Evolutionary conservation across 2,329 filamentous ascomycete genomes (phyloP), one percentile per base, ranked within the genome.

Genomic region (Aspergillus phoenicis): DNA sequence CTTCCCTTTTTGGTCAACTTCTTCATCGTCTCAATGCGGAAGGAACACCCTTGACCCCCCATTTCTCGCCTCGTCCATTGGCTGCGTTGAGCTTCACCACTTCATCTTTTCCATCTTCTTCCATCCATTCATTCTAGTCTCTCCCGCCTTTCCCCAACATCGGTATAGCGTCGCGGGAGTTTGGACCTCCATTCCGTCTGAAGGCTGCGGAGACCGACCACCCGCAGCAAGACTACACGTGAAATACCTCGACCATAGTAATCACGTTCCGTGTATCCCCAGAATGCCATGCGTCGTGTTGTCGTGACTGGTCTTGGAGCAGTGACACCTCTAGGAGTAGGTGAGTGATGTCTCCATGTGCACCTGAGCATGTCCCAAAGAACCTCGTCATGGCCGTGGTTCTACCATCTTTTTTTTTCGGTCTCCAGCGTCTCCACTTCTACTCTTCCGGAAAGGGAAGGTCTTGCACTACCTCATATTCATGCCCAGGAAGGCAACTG

Each of bases 271-370:
- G 6, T n/a, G 15, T 28, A 24, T 15, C n/a, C 61, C 58, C 64
- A 66, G 61, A 48, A 68, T 68, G 64, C 65, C 61, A 79, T 81
- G 79, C 78, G 79, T 69, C 87, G 91, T 69, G 91, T 95, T 69
- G 91, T 94, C 70, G 88, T 95, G 73, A 95, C 91, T 57, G 91
- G 91, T 71, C 82, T 95, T 53, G 91, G 91, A 64, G 90, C 90
- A 73, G 85, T 95, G 69, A 92, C 91, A 67, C 93, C 93, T 61
- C 82, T 97, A 26, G 93, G 91, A 63, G 87, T 96, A 61, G 92
- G 85, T 87, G 72, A 65, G 76, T 75, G 54, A 51, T 24, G 26
- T 2, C 22, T 22, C 38, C 39, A 48, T 52, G 53, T 38, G 11
- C 57, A 56, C 28, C 22, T 54, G 36, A 45, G 36, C 33, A 43